These are phyloP conservation scores for Arabidopsis suecica DNA, from an alignment of 345 rosid genomes.

Conservation along the genomic window DNA sequence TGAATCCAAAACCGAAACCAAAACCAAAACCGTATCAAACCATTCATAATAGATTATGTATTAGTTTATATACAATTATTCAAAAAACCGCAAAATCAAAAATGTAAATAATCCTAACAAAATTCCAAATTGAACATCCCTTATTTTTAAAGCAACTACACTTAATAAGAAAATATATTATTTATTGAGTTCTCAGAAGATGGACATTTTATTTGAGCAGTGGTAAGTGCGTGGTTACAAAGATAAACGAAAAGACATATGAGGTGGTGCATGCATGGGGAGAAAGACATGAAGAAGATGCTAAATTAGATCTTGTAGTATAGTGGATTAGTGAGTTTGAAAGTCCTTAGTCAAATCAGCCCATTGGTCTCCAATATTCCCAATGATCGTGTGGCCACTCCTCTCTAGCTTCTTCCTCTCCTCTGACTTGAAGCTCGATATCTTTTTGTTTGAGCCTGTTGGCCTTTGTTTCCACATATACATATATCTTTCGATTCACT, in stretches of 20 bases:
- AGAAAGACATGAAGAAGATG: no score
- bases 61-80: no score
- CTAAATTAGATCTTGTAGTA: slow-evolving; percentile 43
- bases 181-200: neutral
- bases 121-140: no score
- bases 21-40: no score
- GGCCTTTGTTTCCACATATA: slow-evolving; percentile 31
- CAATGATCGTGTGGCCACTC: slow-evolving; percentile 56
- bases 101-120: no score
- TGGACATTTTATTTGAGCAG: neutral
- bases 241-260: neutral
- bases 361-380: slow-evolving; percentile 68
- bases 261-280: neutral
- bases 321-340: slow-evolving; percentile 65
- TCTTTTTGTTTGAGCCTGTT: slow-evolving; percentile 27
- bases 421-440: slow-evolving; percentile 37
- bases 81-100: no score
- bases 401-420: slow-evolving; percentile 45
- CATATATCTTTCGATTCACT: neutral
- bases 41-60: no score
- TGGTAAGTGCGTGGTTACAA: neutral
- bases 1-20: no score
- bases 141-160: no score
- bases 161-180: neutral
- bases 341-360: slow-evolving; percentile 50